phyloP scores from a whole-genome alignment of 768 basidiomycete species.

The Suillus clintonianus region DNA sequence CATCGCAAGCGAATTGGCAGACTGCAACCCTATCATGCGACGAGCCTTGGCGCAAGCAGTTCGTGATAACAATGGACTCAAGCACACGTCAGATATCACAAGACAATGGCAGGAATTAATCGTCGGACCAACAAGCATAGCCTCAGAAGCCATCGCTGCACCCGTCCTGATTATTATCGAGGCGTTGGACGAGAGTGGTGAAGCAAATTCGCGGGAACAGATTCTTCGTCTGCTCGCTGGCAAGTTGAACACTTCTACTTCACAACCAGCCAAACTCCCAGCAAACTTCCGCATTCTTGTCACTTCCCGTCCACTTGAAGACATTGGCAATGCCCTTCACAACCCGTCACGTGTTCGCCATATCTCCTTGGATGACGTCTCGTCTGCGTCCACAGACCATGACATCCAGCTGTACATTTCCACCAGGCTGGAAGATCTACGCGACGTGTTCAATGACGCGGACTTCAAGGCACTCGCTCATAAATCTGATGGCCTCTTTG shows the following conservation, averaged over 20 bases:
- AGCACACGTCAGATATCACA: neutral
- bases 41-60: neutral
- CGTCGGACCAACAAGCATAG: conserved; percentile 9
- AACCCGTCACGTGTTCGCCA: neutral
- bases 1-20: neutral
- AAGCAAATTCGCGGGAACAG: conserved; percentile 3
- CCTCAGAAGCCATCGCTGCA: conserved; percentile 7
- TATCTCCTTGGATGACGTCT: conserved; percentile 2
- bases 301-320: conserved; percentile 10
- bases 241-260: neutral
- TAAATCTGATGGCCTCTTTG: conserved; percentile 7
- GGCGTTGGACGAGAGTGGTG: conserved; percentile 19
- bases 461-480: neutral
- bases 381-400: neutral
- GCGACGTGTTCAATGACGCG: neutral
- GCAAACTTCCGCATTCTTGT: conserved; percentile 16
- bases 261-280: neutral
- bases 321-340: conserved; percentile 12
- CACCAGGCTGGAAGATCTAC: neutral
- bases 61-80: neutral
- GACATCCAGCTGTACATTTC: conserved; percentile 7
- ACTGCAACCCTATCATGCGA: conserved; percentile 1
- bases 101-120: conserved; percentile 19
- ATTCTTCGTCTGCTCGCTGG: conserved; percentile 13
- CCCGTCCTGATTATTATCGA: conserved; percentile 28